These are phyloP conservation scores for Sarcomyxa edulis DNA, from an alignment of 768 basidiomycete species.

Conservation along the genomic window DNA sequence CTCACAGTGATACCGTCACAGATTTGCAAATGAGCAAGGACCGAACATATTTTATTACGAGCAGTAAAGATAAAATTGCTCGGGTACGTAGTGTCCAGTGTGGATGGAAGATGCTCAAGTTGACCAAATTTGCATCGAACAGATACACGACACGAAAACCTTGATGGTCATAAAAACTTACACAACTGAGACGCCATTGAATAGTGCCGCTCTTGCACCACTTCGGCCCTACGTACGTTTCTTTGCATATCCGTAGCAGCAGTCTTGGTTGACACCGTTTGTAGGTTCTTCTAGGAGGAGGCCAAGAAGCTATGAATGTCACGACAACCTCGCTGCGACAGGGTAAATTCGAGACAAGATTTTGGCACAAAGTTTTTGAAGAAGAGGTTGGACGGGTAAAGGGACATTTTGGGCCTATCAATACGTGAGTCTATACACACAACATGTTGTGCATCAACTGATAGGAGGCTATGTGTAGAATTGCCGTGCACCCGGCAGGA, in stretches of 20 bases:
- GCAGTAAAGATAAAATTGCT: conserved; percentile 95
- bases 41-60: conserved; percentile 91
- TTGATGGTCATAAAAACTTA: conserved; percentile 91
- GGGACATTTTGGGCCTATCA: conserved; percentile 95
- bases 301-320: conserved; percentile 96
- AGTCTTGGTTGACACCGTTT: background rate
- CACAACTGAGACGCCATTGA: conserved; percentile 89
- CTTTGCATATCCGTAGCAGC: background rate
- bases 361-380: conserved; percentile 97
- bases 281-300: conserved; percentile 88
- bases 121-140: conserved; percentile 4
- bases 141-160: conserved; percentile 88
- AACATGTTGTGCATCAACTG: background rate
- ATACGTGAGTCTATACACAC: conserved; percentile 62
- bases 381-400: conserved; percentile 97
- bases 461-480: conserved; percentile 39
- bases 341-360: conserved; percentile 96
- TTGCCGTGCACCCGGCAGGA: conserved; percentile 89
- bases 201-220: conserved; percentile 86
- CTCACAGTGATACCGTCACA: conserved; percentile 82
- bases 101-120: conserved; percentile 3
- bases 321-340: conserved; percentile 92
- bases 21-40: conserved; percentile 91
- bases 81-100: conserved; percentile 47
- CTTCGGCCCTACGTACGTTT: conserved; percentile 72